Conservation (phyloP, 2,329 filamentous ascomycete species). For the Aspergillus tanneri region DNA sequence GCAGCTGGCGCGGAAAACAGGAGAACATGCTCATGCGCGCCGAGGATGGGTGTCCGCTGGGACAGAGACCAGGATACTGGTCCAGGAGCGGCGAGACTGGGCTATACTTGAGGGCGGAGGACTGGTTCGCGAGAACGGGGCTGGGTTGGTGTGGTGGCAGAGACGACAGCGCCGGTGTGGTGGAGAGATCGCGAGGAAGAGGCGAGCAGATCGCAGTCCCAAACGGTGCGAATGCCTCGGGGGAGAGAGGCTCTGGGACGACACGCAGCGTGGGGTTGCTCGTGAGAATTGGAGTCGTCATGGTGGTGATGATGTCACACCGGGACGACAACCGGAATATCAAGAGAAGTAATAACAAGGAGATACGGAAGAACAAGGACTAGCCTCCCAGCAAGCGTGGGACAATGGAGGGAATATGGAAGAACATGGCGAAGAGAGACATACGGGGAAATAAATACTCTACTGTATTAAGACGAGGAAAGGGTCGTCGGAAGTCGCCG, state of each 20-base stretch:
- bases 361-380: too few relatives aligned
- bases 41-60: conserved; percentile 45
- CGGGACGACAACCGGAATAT: neutral
- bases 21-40: conserved; percentile 86
- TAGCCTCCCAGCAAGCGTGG: too few relatives aligned
- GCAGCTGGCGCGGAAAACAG: conserved; percentile 66
- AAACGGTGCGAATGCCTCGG: conserved; percentile 70
- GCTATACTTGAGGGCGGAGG: conserved; percentile 81
- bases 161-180: conserved; percentile 49
- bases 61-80: conserved; percentile 62
- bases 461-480: neutral
- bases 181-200: conserved; percentile 51
- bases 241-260: conserved; percentile 65
- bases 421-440: too few relatives aligned
- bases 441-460: too few relatives aligned
- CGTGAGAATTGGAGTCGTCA: conserved; percentile 36
- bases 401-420: too few relatives aligned
- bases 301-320: neutral
- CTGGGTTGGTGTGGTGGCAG: conserved; percentile 46
- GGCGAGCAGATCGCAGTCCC: conserved; percentile 81
- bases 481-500: conserved; percentile 14
- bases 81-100: conserved; percentile 73
- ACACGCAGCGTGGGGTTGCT: conserved; percentile 47
- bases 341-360: neutral
- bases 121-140: conserved; percentile 74